Percentiles rank a stretch among this genome's conserved stretches.
phyloP scores from a whole-genome alignment of 1,284 basidiomycete genomes.

The Sparassis latifolia region DNA sequence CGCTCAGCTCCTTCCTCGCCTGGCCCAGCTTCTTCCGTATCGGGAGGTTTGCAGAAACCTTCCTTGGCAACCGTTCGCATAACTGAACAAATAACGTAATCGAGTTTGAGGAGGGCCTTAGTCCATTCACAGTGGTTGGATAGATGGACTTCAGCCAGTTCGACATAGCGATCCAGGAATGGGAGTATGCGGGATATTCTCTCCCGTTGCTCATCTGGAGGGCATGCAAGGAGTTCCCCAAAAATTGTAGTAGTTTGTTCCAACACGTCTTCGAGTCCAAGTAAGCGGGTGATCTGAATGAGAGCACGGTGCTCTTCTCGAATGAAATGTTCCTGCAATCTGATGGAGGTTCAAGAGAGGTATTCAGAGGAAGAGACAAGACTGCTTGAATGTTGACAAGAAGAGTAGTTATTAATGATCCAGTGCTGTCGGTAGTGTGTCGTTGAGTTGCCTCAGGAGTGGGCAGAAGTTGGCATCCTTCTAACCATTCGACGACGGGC shows the following conservation, averaged over 20 bases:
- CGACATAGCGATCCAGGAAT: slow-evolving; percentile 58
- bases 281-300: slow-evolving; percentile 18
- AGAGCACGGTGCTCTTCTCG: slow-evolving; percentile 20
- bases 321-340: slow-evolving; percentile 23
- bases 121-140: slow-evolving; percentile 56
- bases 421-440: slow-evolving; percentile 15
- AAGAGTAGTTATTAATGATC: slow-evolving; percentile 49
- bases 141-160: slow-evolving; percentile 50
- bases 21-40: slow-evolving; percentile 47
- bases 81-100: slow-evolving; percentile 72
- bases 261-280: slow-evolving; percentile 29
- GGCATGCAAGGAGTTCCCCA: slow-evolving; percentile 21
- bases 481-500: slow-evolving; percentile 45
- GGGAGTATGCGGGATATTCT: slow-evolving; percentile 46
- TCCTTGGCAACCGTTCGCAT: slow-evolving; percentile 73
- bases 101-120: slow-evolving; percentile 81
- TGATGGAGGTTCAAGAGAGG: slow-evolving; percentile 7
- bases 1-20: slow-evolving; percentile 48
- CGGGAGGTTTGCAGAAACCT: slow-evolving; percentile 90
- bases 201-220: slow-evolving; percentile 20
- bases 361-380: slow-evolving; percentile 10
- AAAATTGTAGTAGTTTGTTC: slow-evolving; percentile 32
- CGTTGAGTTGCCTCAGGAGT: slow-evolving; percentile 2
- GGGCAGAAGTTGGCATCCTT: slow-evolving; percentile 19
- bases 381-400: slow-evolving; percentile 37